A percentile compares a stretch with the other conserved stretches of the same genome.
These are phyloP conservation scores for Sporobolomyces phaffii DNA, from an alignment of 768 basidiomycete genomes.

Conservation along the genomic window DNA sequence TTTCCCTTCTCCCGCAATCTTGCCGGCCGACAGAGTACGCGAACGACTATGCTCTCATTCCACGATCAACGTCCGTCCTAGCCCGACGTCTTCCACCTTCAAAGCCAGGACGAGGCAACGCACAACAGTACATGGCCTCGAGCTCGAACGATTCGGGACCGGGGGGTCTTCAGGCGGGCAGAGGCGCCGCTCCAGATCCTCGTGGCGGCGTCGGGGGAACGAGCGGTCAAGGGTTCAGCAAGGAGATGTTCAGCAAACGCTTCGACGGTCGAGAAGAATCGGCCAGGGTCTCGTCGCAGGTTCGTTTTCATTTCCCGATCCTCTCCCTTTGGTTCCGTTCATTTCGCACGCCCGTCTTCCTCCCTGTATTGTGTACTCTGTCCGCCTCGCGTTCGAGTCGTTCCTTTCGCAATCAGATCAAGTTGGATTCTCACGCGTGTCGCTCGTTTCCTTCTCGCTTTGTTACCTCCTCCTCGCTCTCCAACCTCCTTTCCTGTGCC, in stretches of 20 bases:
- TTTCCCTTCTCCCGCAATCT: neutral
- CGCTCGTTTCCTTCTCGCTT: neutral
- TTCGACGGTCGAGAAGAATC: constrained; percentile 79
- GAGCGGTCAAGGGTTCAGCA: constrained; percentile 2
- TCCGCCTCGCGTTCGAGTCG: no score
- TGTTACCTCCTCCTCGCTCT: neutral
- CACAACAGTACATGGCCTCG: constrained; percentile 47
- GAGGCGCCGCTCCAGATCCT: constrained; percentile 19
- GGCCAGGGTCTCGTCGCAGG: constrained; percentile 28
- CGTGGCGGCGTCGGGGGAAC: constrained; percentile 29
- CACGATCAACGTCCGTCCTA: constrained; percentile 87
- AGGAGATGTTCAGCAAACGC: constrained; percentile 64
- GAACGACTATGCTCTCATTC: constrained; percentile 85
- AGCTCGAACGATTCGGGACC: constrained; percentile 42
- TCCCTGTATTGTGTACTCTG: no score
- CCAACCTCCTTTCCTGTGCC: neutral
- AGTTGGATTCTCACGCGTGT: no score
- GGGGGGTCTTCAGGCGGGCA: constrained; percentile 24
- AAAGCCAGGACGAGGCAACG: constrained; percentile 47
- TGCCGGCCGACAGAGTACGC: constrained; percentile 61
- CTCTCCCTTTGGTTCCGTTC: no score
- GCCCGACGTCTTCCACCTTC: constrained; percentile 81
- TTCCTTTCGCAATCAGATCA: no score
- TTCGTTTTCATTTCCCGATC: constrained; percentile 31
- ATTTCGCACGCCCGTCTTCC: neutral